Evolutionary conservation across 306 rosid genomes (phyloP), one percentile per base, ranked within the genome.

Genomic region (Gastrolobium villosum): DNA sequence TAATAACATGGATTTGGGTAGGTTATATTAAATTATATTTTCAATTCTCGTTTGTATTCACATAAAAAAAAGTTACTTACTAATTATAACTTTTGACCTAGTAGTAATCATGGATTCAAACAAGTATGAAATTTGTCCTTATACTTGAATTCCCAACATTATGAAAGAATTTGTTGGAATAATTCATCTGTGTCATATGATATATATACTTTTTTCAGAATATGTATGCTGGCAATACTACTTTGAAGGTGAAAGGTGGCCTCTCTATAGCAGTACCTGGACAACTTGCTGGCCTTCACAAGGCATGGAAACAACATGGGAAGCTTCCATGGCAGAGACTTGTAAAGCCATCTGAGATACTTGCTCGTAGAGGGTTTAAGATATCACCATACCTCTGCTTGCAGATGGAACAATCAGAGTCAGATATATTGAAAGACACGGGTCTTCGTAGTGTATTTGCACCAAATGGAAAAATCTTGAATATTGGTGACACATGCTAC

Each of bases 251-350:
- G 32, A 80, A 6, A 59, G 97, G 99, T 2, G 81, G 85, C 40
- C 91, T 94, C 59, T 87, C 99, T 0, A 49, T 92, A 26, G 97
- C 83, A 48, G 86, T 90, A 60, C 97, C 97, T 2, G 97, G 94
- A 53, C 88, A 89, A 70, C 89, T 94, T 7, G 95, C 97, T 5
- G 97, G 97, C 8, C 97, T 94, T 71, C 81, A 87, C 73, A 32
- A 74, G 59, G 97, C 77, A 28, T 94, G 97, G 96, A 84, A 83
- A 70, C 89, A 83, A 43, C 59, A 90, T 32, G 99, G 97, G 59
- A 89, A 66, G 87, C 92, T 92, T 74, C 89, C 90, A 49, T 94
- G 98, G 98, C 5, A 82, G 31, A 88, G 89, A 73, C 93, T 90
- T 71, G 90, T 92, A 28, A 66, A 74, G 61, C 98, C 97, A 36